These are phyloP conservation scores for Malus asiatica DNA, from an alignment of 306 rosid genomes.

Conservation along the genomic window DNA sequence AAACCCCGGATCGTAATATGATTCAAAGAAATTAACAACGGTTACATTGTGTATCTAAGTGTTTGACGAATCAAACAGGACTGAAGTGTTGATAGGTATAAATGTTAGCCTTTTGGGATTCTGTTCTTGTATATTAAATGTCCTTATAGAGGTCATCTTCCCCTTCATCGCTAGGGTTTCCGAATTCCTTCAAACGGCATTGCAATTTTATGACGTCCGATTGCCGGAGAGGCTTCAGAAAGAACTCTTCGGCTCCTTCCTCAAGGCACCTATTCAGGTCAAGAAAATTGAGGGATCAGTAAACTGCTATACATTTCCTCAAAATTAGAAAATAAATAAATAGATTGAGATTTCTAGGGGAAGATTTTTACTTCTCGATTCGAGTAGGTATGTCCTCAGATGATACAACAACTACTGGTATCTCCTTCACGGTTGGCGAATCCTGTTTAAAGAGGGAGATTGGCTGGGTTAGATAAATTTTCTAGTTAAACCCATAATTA, in stretches of 20 bases:
- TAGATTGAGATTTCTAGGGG: not conserved
- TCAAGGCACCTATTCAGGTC: constrained; percentile 21
- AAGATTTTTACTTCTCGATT: constrained; percentile 13
- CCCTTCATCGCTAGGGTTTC: constrained; percentile 11
- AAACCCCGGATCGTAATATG: not conserved
- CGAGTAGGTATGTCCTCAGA: constrained; percentile 21
- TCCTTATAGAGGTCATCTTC: not conserved
- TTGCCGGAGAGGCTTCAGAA: constrained; percentile 23
- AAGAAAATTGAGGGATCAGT: not conserved
- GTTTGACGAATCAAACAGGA: not conserved
- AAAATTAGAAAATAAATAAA: not conserved
- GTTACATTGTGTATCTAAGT: not conserved
- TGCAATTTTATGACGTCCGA: constrained; percentile 16
- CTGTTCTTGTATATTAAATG: not conserved
- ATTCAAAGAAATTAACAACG: not conserved
- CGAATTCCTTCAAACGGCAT: constrained; percentile 2
- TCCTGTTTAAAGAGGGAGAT: constrained; percentile 8
- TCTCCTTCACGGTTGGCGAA: constrained; percentile 24
- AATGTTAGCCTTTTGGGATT: not conserved
- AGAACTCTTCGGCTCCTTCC: constrained; percentile 30
- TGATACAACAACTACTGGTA: constrained; percentile 20
- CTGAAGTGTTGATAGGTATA: not conserved
- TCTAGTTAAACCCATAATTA: not conserved
- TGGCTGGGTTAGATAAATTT: not conserved
- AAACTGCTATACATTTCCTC: not conserved